Conservation (phyloP, 2,329 filamentous ascomycete species). For the Dactylonectria estremocensis region DNA sequence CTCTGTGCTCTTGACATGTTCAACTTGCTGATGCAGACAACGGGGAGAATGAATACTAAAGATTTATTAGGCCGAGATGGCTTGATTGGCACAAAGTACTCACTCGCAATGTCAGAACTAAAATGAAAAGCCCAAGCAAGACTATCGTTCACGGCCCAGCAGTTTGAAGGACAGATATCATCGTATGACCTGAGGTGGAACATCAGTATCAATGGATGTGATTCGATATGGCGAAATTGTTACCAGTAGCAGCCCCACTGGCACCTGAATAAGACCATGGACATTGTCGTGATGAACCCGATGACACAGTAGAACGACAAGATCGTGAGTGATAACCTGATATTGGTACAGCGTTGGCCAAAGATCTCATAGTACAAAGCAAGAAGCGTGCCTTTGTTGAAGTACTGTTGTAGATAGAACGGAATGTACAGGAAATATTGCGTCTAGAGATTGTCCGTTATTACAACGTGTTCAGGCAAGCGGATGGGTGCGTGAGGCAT, state of each 20-base stretch:
- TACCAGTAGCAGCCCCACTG: neutral
- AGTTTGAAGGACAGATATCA: neutral
- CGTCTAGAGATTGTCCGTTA: neutral
- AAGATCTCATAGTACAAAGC: slow-evolving; percentile 17
- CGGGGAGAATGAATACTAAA: slow-evolving; percentile 6
- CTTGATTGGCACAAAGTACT: neutral
- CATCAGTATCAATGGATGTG: neutral
- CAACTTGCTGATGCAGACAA: slow-evolving; percentile 1
- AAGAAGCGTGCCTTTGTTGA: slow-evolving; percentile 10
- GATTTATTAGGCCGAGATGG: neutral
- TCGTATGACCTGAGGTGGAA: neutral
- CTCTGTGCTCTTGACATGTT: slow-evolving; percentile 12
- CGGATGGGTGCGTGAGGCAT: no score
- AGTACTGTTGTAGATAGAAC: slow-evolving; percentile 14
- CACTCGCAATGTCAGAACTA: neutral
- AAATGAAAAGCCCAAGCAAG: slow-evolving; percentile 19
- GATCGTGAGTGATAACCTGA: neutral
- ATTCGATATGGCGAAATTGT: no score
- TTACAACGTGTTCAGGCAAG: no score
- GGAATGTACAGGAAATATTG: slow-evolving; percentile 13
- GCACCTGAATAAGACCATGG: neutral
- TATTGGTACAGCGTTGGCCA: neutral
- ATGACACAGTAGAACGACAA: neutral
- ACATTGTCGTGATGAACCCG: neutral
- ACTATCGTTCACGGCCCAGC: slow-evolving; percentile 2